Base-by-base conservation (phyloP, 2,329 filamentous ascomycete genomes). In the Trichothecium sympodiale region DNA sequence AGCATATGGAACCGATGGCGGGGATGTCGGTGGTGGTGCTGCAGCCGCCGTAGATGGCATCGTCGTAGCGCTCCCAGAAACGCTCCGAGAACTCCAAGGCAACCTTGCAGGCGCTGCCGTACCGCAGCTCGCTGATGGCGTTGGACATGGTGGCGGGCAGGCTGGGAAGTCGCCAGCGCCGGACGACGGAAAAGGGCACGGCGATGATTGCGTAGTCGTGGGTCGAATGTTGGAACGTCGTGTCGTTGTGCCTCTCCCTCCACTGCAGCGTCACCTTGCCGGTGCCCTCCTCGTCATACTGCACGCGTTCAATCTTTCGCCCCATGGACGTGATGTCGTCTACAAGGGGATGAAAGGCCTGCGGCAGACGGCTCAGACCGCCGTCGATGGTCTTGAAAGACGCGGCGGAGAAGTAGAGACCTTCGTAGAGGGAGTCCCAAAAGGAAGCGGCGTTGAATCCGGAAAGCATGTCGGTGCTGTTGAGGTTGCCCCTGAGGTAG, bases 131-230 rank as follows among this genome's bases (percentile, higher is more conserved):
- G 71, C 43, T 43, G 47, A 73, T 71, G 10, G 68, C 68, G 41
- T 65, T 60, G 36, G 46, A 50, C 36, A 71, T 63, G 27, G 62
- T 60, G 5, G 53, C n/a, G 20, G 30, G 25, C 13, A 29, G 15
- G 35, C 43, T 34, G 6, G 74, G 73, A 0, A 82, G 59, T 5
- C 70, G 59, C 74, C 77, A 80, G 17, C 71, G 64, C 25, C 77
- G 65, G 29, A 82, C 71, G 35, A 75, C 70, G 32, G 71, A 69
- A 54, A 83, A 82, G 0, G 79, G 79, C 0, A 70, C 68, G 0
- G 76, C 64, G 6, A 83, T 64, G n/a, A 83, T 60, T 18, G 74
- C 70, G 50, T 83, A 83, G 55, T 84, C 78, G 47, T 74, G 80
- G 31, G 58, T 67, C 34, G 71, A 41, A 49, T 65, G 57, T 41